Base-by-base conservation (phyloP, 1,139 yeast genomes). In the Scheffersomyces insectosa region DNA sequence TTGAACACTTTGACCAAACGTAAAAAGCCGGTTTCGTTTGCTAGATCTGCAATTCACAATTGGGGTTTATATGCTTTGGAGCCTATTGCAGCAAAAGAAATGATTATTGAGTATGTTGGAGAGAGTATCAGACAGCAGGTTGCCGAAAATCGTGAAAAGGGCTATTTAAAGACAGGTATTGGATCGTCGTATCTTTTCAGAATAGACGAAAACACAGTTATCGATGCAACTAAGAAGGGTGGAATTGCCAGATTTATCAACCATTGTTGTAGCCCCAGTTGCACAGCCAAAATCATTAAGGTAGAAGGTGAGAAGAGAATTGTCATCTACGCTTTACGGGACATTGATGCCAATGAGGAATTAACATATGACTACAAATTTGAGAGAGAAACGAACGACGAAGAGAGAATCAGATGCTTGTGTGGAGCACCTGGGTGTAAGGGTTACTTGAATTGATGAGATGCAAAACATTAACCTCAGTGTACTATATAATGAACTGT, bases 51-150 rank as follows among this genome's bases (percentile, higher is more conserved):
- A 0, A 93, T 93, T 56, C 99, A 95, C 62, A 90, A 93, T 59
- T 93, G 99, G 99, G 99, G 99, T 0, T 68, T 93, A 39, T 93
- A 90, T 66, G 99, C 99, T 0, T 72, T 88, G 59, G 98, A 93
- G 58, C 96, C 96, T 1, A 93, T 93, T 57, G 88, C 90, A 11
- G 95, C 95, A 1, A 87, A 85, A 53, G 99, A 93, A 65, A 93
- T 93, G 97, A 91, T 93, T 56, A 93, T 95, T 48, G 99, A 95
- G 63, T 93, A 93, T 57, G 98, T 93, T n/a, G 99, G 99, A 29
- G 99, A 93, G 57, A 79, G 95, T 46, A 84, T 95, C 30, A 75
- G 99, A 47, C 97, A 91, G 58, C 97, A 90, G 45, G 93, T 91
- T 32, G 96, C 98, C 1, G 99, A 95, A 56, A 82, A 88, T 56